Evolutionary conservation across 2,329 filamentous ascomycete genomes (phyloP), one percentile per base, ranked within the genome.

Genomic region (Epichloe scottii): DNA sequence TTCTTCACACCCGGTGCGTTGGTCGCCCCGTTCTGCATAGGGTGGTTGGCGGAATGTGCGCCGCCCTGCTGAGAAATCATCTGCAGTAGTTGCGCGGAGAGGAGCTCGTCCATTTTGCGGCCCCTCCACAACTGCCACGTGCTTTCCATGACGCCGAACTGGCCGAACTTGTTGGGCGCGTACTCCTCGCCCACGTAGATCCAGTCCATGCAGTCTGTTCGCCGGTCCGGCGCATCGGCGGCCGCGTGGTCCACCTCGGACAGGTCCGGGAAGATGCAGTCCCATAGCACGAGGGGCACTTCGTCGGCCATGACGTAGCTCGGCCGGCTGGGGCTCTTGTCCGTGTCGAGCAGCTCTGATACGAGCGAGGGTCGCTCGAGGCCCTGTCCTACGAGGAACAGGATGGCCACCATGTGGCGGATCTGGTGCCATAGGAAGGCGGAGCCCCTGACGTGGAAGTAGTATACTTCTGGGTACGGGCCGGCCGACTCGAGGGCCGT

Each of bases 381-480:
- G 0, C 89, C 82, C 69, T 98, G 93, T 30, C 88, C 93, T 8
- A 97, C 82, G 11, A 93, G 74, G 71, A 98, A 97, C n/a, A 98
- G 73, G 6, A 97, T 74, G 15, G 84, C 81, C n/a, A 94, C 83
- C 80, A 98, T 90, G 71, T 91, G 88, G 23, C 93, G 83, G 58
- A 98, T 94, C 70, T 98, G 93, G 69, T 98, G 93, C 93, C 93
- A 98, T 45, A 98, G 71, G 67, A 98, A 98, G 2, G 90, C 93
- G 7, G 86, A 89, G 19, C 93, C 93, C 58, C 90, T 82, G 40
- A 98, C 82, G 52, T 85, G 84, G 67, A 98, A 94, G 55, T 85
- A 84, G 70, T 94, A 97, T 14, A 96, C 78, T 62, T 88, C 87
- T 6, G 82, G 76, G 50, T 67, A 62, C 5, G 53, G 55, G 0